A percentile compares a stretch with the other conserved stretches of the same genome.
Conservation (phyloP, 2,329 filamentous ascomycete species). For the Aureobasidium vineae region DNA sequence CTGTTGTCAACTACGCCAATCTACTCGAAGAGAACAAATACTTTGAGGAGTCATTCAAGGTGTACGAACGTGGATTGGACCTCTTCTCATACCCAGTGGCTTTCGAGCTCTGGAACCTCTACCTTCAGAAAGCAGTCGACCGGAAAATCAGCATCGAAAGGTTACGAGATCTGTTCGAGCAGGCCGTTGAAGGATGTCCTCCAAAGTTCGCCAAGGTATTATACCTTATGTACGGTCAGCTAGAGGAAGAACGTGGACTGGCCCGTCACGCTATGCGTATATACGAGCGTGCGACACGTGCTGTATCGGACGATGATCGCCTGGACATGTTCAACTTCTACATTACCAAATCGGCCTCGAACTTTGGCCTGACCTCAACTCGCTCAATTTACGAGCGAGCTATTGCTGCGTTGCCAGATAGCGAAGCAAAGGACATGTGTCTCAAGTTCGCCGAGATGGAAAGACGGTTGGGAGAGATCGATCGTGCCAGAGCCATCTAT, state of each 20-base stretch:
- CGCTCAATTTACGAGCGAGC: constrained; percentile 94
- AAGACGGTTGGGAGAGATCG: constrained; percentile 84
- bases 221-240: constrained; percentile 96
- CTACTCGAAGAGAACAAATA: constrained; percentile 92
- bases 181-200: constrained; percentile 91
- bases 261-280: constrained; percentile 98
- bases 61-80: constrained; percentile 93
- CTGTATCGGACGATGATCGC: constrained; percentile 90
- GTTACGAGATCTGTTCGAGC: constrained; percentile 91
- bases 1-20: constrained; percentile 97
- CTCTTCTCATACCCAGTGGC: constrained; percentile 98
- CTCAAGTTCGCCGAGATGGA: constrained; percentile 99
- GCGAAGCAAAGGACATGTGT: constrained; percentile 95
- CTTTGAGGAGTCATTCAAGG: constrained; percentile 95
- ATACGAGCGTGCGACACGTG: constrained; percentile 93
- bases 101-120: constrained; percentile 98
- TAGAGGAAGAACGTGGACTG: constrained; percentile 93
- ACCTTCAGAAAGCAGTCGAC: constrained; percentile 94
- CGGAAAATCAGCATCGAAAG: constrained; percentile 94
- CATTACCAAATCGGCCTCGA: constrained; percentile 97
- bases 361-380: constrained; percentile 94
- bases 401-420: constrained; percentile 88
- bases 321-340: constrained; percentile 99
- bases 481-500: constrained; percentile 91
- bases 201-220: constrained; percentile 94